Evolutionary conservation across 2,329 filamentous ascomycete species (phyloP).

Genomic region (Neopestalotiopsis sp.): DNA sequence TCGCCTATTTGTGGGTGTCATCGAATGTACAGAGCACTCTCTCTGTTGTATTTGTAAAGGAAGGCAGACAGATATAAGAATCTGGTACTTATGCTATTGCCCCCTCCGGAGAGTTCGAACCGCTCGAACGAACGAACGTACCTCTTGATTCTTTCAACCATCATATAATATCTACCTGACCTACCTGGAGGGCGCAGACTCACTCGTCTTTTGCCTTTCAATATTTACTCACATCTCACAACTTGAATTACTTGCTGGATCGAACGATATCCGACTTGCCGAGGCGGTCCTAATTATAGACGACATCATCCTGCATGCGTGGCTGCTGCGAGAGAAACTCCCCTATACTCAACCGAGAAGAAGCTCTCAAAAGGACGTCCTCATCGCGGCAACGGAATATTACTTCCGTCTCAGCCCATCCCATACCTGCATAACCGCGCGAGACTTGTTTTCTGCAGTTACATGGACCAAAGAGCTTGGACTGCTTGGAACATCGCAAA

Average conservation of each 20-base stretch:
- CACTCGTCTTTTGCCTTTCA: background rate
- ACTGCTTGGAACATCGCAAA: conserved; percentile 26
- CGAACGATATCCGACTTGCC: background rate
- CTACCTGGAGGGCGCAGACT: background rate
- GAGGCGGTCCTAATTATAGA: conserved; percentile 7
- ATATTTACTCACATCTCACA: background rate
- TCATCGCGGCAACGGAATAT: conserved; percentile 21
- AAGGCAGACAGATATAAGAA: conserved; percentile 21
- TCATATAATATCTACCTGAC: background rate
- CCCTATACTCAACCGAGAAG: conserved; percentile 23
- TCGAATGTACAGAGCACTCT: background rate
- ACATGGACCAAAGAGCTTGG: conserved; percentile 28
- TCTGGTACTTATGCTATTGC: conserved; percentile 20
- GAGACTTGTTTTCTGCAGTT: conserved; percentile 19
- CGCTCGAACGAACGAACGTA: conserved; percentile 29
- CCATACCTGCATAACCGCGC: background rate
- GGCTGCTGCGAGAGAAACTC: conserved; percentile 23
- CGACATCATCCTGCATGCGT: conserved; percentile 15
- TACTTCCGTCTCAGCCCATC: conserved; percentile 12
- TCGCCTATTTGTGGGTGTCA: conserved; percentile 11
- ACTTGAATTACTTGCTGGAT: background rate
- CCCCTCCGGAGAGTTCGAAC: conserved; percentile 24
- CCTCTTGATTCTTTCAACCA: conserved; percentile 7
- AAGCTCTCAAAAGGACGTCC: background rate
- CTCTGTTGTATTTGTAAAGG: background rate